Evolutionary conservation across 495 filamentous ascomycete genomes (phyloP).

Genomic region (Penicillium cataractarum): DNA sequence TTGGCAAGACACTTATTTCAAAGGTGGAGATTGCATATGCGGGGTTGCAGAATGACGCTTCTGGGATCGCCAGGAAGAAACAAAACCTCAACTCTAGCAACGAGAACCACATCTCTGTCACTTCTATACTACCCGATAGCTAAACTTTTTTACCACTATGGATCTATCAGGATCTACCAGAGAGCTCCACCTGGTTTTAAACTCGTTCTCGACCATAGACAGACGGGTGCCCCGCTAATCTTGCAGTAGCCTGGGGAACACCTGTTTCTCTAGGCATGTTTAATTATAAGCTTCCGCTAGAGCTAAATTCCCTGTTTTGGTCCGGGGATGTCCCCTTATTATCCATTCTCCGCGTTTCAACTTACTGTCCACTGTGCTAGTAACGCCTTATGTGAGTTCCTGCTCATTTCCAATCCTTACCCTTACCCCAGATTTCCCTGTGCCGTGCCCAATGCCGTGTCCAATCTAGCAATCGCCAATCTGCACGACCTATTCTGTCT

Average conservation of each 20-base stretch:
- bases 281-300: not conserved
- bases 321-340: constrained; percentile 7
- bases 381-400: not conserved
- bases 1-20: not conserved
- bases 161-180: not conserved
- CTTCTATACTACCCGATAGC: not conserved
- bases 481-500: not conserved
- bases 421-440: not conserved
- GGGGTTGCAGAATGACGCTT: constrained; percentile 6
- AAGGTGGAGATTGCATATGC: not conserved
- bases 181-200: not conserved
- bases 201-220: not conserved
- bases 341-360: not conserved
- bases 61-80: not conserved
- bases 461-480: constrained; percentile 4
- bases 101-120: not conserved
- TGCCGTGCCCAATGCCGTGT: not conserved
- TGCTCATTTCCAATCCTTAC: not conserved
- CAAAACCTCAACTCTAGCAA: not conserved
- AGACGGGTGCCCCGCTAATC: constrained; percentile 1
- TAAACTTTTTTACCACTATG: not conserved
- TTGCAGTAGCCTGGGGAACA: not conserved
- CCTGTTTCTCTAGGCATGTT: not conserved
- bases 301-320: constrained; percentile 12
- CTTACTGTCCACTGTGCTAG: not conserved